Percentiles rank a stretch among this genome's conserved stretches.
Conservation (phyloP, 345 rosid genomes). For the Lenwebbia sp. region DNA sequence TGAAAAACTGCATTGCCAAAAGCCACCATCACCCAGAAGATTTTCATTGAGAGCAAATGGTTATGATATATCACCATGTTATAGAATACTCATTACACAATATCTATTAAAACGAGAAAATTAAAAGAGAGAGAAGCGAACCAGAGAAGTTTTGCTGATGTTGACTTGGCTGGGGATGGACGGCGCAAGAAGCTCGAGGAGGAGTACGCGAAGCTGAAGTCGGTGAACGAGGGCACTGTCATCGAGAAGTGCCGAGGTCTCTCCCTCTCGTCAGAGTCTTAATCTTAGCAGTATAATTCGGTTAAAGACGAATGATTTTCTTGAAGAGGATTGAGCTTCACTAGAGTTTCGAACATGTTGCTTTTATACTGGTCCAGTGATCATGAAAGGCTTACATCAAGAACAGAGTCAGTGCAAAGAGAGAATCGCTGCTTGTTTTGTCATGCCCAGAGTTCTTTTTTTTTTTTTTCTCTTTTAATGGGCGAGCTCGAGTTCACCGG, state of each 20-base stretch:
- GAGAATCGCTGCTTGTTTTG: not conserved
- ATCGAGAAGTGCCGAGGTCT: slow-evolving; percentile 68
- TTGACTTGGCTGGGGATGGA: too few species aligned
- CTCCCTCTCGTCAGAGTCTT: not conserved
- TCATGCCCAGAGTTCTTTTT: not conserved
- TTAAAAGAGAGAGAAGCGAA: too few species aligned
- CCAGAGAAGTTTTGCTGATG: too few species aligned
- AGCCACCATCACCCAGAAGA: too few species aligned
- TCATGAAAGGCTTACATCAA: not conserved
- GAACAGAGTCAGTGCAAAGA: not conserved
- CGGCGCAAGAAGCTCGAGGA: slow-evolving; percentile 59
- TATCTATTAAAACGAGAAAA: too few species aligned
- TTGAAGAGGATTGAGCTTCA: not conserved
- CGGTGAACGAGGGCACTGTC: slow-evolving; percentile 28
- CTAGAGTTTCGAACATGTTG: not conserved
- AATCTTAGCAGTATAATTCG: not conserved
- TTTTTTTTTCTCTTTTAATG: too few species aligned
- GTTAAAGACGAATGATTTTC: not conserved
- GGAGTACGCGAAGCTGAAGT: slow-evolving; percentile 46
- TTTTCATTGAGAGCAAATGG: too few species aligned
- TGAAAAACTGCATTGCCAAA: too few species aligned
- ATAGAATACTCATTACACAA: too few species aligned
- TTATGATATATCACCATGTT: too few species aligned
- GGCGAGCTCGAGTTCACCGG: too few species aligned
- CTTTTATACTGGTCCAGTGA: not conserved